Evolutionary conservation across 129 eudicot species (phyloP), one percentile per base, ranked within the genome.

Genomic region (Lactuca sativa): DNA sequence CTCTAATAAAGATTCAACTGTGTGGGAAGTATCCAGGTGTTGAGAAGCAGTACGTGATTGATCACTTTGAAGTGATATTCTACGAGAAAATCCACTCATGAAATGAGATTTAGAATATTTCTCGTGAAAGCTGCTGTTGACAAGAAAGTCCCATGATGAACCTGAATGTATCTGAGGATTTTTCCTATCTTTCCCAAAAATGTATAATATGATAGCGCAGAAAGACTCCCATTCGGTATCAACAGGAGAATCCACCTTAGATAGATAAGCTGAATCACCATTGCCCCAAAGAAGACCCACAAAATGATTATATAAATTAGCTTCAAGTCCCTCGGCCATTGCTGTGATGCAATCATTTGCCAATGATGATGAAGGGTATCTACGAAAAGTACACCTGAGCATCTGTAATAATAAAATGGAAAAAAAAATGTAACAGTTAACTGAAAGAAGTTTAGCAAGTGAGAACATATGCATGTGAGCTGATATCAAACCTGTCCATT

Each of bases 201-300:
- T 66, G 78, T 75, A 80, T 75, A 76, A 53, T 61, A 95, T 84
- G 55, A 82, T 72, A 72, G 80, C 63, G 62, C 76, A 80, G 67
- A 90, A 90, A 60, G 86, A 86, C 56, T 87, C 87, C 99, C 99
- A 95, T 81, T 95, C 99, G 15, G 87, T 81, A 67, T 85, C 93
- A 62, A 80, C 89, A 66, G 66, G 70, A 30, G 82, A 71, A 80
- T 87, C 82, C 51, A 77, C 81, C 73, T 71, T 73, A 11, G 73
- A 72, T 58, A 89, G 59, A 79, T 84, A 85, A 68, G 85, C 83
- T 7, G 84, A 60, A 70, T 83, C 86, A 44, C 81, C 81, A 65
- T 82, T 80, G 15, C 96, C 89, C 99, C 99, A 95, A 67, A 87
- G 82, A 66, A 84, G 90, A 64, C 53, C 77, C 65, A 90, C 86